Conservation (phyloP, 148 eudicot species). For the Vaccinium myrtillus region DNA sequence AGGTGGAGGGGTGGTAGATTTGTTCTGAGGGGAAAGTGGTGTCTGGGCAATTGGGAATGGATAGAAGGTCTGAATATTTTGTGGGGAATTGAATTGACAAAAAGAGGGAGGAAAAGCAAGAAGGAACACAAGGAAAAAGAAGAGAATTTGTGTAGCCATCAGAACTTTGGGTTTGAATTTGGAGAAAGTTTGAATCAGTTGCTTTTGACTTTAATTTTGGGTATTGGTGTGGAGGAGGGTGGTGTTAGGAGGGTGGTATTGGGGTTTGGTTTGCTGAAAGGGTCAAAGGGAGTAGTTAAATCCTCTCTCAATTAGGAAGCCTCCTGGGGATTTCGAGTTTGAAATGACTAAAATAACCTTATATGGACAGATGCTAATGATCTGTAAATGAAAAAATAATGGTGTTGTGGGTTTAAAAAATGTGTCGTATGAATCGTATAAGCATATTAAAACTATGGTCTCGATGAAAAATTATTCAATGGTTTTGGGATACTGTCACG, state of each 20-base stretch:
- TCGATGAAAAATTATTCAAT: no score
- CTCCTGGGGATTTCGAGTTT: neutral
- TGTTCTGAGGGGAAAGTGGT: slow-evolving; percentile 18
- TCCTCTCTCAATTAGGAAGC: slow-evolving; percentile 8
- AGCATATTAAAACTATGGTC: neutral
- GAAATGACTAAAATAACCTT: slow-evolving; percentile 13
- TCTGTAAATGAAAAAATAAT: neutral
- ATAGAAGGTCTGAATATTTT: slow-evolving; percentile 58
- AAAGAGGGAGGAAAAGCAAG: slow-evolving; percentile 28
- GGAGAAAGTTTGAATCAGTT: slow-evolving; percentile 16
- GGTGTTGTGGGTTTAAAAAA: neutral
- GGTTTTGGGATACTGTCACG: no score
- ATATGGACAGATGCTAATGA: neutral
- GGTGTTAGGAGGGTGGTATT: slow-evolving; percentile 9
- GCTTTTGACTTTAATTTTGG: slow-evolving; percentile 10
- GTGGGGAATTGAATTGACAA: slow-evolving; percentile 42
- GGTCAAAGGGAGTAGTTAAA: slow-evolving; percentile 34
- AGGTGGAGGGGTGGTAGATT: slow-evolving; percentile 11
- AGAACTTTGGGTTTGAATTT: neutral
- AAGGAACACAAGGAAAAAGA: slow-evolving; percentile 26
- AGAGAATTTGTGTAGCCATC: slow-evolving; percentile 27
- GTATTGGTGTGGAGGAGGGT: slow-evolving; percentile 13
- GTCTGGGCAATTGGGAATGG: slow-evolving; percentile 29
- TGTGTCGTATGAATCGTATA: neutral
- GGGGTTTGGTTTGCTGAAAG: slow-evolving; percentile 29